These are phyloP conservation scores for Chaetomiaceae sp. DNA, from an alignment of 2,329 filamentous ascomycete genomes.

Conservation along the genomic window DNA sequence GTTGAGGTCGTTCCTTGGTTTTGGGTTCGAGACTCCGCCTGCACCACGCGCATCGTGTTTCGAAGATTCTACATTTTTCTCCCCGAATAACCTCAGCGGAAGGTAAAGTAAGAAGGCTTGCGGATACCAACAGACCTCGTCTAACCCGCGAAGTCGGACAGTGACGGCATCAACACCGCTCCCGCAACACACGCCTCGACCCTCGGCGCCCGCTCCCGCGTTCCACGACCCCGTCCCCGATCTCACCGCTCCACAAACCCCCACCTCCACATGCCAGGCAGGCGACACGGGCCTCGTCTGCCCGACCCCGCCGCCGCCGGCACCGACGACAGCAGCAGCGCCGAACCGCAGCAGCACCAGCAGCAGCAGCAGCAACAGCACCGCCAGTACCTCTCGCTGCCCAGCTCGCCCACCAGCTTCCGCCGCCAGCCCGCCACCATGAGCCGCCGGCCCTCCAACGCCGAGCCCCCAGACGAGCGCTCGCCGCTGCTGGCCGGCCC, in stretches of 20 bases:
- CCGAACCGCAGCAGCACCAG: slow-evolving; percentile 13
- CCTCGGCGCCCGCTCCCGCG: background rate
- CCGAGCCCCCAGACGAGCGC: slow-evolving; percentile 31
- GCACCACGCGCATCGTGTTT: background rate
- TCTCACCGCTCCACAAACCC: background rate
- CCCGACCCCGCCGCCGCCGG: slow-evolving; percentile 15
- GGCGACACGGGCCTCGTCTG: slow-evolving; percentile 22
- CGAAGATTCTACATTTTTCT: background rate
- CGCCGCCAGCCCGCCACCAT: slow-evolving; percentile 25
- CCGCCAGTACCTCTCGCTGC: slow-evolving; percentile 27
- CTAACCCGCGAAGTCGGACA: slow-evolving; percentile 3
- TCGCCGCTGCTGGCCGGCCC: slow-evolving; percentile 28
- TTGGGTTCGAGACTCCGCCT: background rate
- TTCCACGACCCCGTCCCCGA: background rate
- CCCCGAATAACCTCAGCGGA: background rate
- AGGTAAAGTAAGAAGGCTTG: background rate
- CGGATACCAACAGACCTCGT: background rate
- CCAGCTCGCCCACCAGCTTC: slow-evolving; percentile 29
- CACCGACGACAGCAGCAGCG: background rate
- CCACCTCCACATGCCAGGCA: slow-evolving; percentile 19
- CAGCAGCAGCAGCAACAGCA: slow-evolving; percentile 17
- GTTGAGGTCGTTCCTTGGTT: no score
- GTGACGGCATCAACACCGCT: background rate
- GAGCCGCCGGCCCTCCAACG: slow-evolving; percentile 22
- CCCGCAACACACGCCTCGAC: background rate